Evolutionary conservation across 352 stramenopile species (phyloP), one percentile per base, ranked within the genome.

Genomic region (Pythium myriotylum): DNA sequence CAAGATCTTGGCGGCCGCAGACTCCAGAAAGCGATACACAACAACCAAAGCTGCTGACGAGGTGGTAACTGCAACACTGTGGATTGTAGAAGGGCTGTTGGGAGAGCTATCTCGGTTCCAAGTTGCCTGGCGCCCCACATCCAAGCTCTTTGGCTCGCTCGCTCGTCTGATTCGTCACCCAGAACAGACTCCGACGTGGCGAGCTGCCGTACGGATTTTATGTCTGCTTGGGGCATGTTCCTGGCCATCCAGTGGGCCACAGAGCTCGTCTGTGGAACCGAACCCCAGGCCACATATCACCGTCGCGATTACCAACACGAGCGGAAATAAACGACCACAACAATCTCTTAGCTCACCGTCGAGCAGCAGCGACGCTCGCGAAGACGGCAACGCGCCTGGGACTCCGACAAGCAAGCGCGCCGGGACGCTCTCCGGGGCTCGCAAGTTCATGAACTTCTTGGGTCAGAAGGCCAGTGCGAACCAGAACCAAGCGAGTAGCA

Each of bases 71-170:
- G 62, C 46, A 4, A 72, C 62, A 14, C 66, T 86, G 39, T 74
- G 65, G 22, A 45, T 65, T 23, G 45, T 87, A 0, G 77, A 89
- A 67, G 62, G 78, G n/a, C 24, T 89, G 29, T 56, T 88, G 42
- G 37, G 51, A 23, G 69, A 73, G 23, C 45, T 81, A 1, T 53
- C 64, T 2, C 32, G 32, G 0, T 35, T 17, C 1, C 57, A 56
- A 4, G 22, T 70, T 9, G 20, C 53, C 19, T 89, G 79, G 77
- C 67, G 45, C 41, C 72, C 81, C 6, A 46, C 72, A 0, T 47
- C 77, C 0, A 37, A 60, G 14, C 54, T 91, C 1, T 53, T 76
- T 13, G 72, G 68, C 0, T 65, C 68, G 1, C 62, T 89, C 2
- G 68, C 73, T 7, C 65, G 68, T 12, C 53, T 87, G 6, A 43